Evolutionary conservation across 78 protist genomes (phyloP).

Genomic region (Speleostelium caveatum): DNA sequence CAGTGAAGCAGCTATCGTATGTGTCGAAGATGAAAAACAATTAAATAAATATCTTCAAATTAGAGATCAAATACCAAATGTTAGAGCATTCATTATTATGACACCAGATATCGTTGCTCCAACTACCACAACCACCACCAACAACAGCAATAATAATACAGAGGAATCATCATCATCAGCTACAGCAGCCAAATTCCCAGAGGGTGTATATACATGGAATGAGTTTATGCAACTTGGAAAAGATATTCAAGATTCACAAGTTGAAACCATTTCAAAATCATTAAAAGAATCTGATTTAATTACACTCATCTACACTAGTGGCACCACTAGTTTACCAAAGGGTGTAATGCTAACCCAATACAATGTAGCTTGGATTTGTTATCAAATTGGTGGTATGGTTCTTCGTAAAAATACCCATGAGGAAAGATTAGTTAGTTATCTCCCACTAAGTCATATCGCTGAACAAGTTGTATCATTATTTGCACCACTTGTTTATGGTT

Average conservation of each 20-base stretch:
- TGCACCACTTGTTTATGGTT: conserved; percentile 78
- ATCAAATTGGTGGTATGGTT: conserved; percentile 25
- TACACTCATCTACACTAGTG: conserved; percentile 84
- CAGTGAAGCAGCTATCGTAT: conserved; percentile 35
- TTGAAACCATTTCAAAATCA: conserved; percentile 8
- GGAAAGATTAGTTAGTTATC: conserved; percentile 82
- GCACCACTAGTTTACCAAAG: conserved; percentile 90
- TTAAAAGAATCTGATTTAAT: conserved; percentile 39
- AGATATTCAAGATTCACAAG: conserved; percentile 7
- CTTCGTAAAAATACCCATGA: conserved; percentile 1
- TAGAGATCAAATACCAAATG: conserved; percentile 18
- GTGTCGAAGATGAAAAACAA: conserved; percentile 66
- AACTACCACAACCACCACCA: neutral
- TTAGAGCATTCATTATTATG: conserved; percentile 46
- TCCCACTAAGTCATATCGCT: conserved; percentile 93
- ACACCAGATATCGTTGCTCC: conserved; percentile 7
- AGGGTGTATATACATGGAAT: conserved; percentile 47
- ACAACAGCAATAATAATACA: neutral
- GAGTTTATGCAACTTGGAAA: conserved; percentile 54
- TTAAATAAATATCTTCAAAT: conserved; percentile 48
- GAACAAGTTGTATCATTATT: conserved; percentile 87
- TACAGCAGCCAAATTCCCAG: neutral
- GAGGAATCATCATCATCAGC: neutral
- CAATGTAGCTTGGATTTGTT: conserved; percentile 49
- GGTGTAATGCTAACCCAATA: conserved; percentile 90